These are phyloP conservation scores for Xerocomus brunneocitrinus DNA, from an alignment of 768 basidiomycete genomes.

Conservation along the genomic window DNA sequence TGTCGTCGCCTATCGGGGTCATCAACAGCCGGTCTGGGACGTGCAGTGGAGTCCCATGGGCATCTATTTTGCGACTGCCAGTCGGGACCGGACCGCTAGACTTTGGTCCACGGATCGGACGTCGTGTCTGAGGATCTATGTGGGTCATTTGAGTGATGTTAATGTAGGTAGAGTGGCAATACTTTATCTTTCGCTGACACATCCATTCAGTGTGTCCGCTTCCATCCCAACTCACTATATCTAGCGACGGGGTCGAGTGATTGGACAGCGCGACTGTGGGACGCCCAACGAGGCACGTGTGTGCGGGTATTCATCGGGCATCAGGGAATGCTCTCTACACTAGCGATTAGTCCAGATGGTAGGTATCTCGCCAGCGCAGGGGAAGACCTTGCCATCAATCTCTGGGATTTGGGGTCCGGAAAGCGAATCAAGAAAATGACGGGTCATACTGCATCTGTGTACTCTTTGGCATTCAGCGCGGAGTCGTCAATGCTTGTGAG, in stretches of 20 bases:
- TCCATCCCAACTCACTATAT: conserved; percentile 97
- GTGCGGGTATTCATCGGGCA: conserved; percentile 96
- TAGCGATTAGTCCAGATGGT: conserved; percentile 92
- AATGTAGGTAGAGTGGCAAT: conserved; percentile 60
- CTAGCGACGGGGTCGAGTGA: conserved; percentile 96
- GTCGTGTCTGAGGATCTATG: conserved; percentile 84
- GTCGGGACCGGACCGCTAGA: conserved; percentile 89
- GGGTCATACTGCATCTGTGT: conserved; percentile 85
- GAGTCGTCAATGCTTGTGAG: conserved; percentile 90
- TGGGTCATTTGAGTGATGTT: conserved; percentile 94
- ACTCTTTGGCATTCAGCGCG: conserved; percentile 86
- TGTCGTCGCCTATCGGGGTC: conserved; percentile 89
- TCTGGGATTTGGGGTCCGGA: conserved; percentile 97
- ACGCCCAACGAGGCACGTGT: conserved; percentile 92
- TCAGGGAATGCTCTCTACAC: conserved; percentile 77
- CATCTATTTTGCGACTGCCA: conserved; percentile 96
- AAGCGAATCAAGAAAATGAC: conserved; percentile 94
- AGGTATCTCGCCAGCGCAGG: conserved; percentile 89
- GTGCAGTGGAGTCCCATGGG: conserved; percentile 99
- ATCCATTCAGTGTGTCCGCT: conserved; percentile 74
- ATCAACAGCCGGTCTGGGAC: conserved; percentile 98
- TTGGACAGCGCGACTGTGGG: conserved; percentile 95
- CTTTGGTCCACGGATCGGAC: conserved; percentile 94
- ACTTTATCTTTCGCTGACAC: conserved; percentile 1
- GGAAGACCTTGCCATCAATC: conserved; percentile 87